These are phyloP conservation scores for Rhodamnia rubescens DNA, from an alignment of 345 rosid species.

Conservation along the genomic window DNA sequence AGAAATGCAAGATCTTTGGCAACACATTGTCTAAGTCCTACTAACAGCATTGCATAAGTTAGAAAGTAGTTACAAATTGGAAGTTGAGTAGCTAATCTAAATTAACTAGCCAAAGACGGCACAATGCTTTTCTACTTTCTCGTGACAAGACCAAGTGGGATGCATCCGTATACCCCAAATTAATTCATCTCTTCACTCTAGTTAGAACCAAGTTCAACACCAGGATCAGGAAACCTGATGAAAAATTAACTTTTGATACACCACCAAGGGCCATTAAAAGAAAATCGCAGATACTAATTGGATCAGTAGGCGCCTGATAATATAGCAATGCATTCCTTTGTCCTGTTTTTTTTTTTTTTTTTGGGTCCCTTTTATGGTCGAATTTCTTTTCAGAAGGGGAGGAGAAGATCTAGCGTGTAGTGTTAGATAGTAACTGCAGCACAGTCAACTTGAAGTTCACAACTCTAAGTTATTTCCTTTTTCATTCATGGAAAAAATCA, in stretches of 20 bases:
- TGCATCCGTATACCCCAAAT: too few species aligned
- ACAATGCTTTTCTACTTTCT: too few species aligned
- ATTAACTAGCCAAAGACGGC: too few species aligned
- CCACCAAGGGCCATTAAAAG: not conserved
- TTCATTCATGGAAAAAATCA: not conserved
- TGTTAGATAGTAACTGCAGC: not conserved
- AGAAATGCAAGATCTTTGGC: too few species aligned
- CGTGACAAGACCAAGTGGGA: too few species aligned
- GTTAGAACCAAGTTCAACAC: not conserved
- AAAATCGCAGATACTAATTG: not conserved
- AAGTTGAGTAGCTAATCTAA: too few species aligned
- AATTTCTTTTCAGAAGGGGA: not conserved
- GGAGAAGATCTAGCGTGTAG: not conserved
- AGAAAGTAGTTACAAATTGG: too few species aligned
- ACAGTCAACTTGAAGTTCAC: not conserved
- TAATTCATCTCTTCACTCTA: not conserved
- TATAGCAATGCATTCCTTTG: not conserved
- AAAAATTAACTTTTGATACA: not conserved
- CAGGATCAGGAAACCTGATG: not conserved
- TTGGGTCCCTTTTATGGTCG: not conserved
- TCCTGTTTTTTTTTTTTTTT: not conserved
- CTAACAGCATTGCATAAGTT: too few species aligned
- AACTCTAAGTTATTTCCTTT: not conserved
- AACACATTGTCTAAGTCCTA: too few species aligned
- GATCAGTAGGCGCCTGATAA: not conserved